phyloP scores from a whole-genome alignment of 495 filamentous ascomycete species.

The Choiromyces venosus region DNA sequence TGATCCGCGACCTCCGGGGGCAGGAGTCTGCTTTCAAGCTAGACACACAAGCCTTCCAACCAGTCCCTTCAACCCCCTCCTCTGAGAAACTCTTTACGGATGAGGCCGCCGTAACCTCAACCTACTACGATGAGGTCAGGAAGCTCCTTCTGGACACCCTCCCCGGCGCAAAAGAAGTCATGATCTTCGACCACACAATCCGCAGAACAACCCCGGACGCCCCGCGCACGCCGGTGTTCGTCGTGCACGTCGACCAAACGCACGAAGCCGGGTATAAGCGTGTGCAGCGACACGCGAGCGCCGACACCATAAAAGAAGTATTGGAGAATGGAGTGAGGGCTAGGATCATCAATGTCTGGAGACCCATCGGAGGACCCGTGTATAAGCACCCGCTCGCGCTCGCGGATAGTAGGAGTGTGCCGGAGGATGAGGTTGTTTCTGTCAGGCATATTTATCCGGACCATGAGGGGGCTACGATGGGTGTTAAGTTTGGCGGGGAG shows the following conservation, averaged over 20 bases:
- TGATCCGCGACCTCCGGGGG: slow-evolving; percentile 63
- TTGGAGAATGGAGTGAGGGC: slow-evolving; percentile 55
- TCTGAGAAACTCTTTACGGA: slow-evolving; percentile 55
- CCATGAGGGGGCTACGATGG: slow-evolving; percentile 70
- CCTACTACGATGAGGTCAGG: slow-evolving; percentile 83
- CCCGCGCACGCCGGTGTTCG: slow-evolving; percentile 57
- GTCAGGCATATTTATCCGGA: slow-evolving; percentile 72
- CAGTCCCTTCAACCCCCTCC: slow-evolving; percentile 51
- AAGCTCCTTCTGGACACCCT: slow-evolving; percentile 57
- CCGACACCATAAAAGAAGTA: slow-evolving; percentile 46
- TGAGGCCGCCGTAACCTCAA: slow-evolving; percentile 56
- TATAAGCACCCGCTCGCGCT: slow-evolving; percentile 65
- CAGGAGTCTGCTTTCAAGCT: slow-evolving; percentile 58
- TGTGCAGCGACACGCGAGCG: slow-evolving; percentile 58
- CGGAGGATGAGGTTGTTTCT: slow-evolving; percentile 60
- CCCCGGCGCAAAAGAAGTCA: slow-evolving; percentile 56
- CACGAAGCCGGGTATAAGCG: slow-evolving; percentile 56
- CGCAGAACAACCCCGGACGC: slow-evolving; percentile 55
- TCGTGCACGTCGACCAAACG: slow-evolving; percentile 83
- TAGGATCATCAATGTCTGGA: slow-evolving; percentile 84
- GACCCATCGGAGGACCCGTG: slow-evolving; percentile 68
- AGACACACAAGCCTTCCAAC: slow-evolving; percentile 67
- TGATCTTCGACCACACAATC: slow-evolving; percentile 90
- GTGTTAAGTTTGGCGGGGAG: slow-evolving; percentile 53
- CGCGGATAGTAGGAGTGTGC: slow-evolving; percentile 57